Evolutionary conservation across 2,329 filamentous ascomycete genomes (phyloP).

Genomic region (Orbilia javanica): DNA sequence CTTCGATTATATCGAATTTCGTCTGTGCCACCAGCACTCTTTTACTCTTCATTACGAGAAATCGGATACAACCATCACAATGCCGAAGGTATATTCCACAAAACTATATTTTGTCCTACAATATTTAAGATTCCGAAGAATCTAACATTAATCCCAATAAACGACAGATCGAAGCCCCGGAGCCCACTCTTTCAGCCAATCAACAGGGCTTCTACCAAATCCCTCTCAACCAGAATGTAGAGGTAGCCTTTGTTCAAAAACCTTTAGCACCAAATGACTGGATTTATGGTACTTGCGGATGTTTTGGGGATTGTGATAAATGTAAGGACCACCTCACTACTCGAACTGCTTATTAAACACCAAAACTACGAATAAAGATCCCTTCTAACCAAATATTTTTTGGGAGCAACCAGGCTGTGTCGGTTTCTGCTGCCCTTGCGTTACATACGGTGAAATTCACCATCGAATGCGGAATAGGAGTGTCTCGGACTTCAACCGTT

Average conservation of each 20-base stretch:
- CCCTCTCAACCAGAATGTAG: background rate
- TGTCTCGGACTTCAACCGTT: conserved; percentile 24
- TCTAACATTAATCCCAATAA: background rate
- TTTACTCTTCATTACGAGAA: too few species aligned
- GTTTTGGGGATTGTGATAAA: conserved; percentile 53
- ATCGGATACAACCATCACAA: background rate
- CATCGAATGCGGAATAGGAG: conserved; percentile 11
- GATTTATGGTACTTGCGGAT: conserved; percentile 56
- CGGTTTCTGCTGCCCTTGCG: conserved; percentile 40
- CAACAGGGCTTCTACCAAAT: conserved; percentile 35
- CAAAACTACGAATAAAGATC: background rate
- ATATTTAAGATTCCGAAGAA: background rate
- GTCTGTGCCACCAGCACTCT: background rate
- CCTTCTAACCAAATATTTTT: background rate
- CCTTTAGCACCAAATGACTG: conserved; percentile 28
- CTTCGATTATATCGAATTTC: background rate
- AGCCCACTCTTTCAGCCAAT: background rate
- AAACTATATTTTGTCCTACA: background rate
- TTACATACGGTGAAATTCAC: conserved; percentile 48
- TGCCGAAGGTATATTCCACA: background rate
- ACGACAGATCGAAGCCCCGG: background rate
- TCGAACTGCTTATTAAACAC: background rate
- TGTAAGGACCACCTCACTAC: conserved; percentile 37
- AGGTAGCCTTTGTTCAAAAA: background rate
- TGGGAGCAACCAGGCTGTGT: conserved; percentile 21